Conservation (phyloP, 169 alveolate species). For the Cyclospora cayetanensis region DNA sequence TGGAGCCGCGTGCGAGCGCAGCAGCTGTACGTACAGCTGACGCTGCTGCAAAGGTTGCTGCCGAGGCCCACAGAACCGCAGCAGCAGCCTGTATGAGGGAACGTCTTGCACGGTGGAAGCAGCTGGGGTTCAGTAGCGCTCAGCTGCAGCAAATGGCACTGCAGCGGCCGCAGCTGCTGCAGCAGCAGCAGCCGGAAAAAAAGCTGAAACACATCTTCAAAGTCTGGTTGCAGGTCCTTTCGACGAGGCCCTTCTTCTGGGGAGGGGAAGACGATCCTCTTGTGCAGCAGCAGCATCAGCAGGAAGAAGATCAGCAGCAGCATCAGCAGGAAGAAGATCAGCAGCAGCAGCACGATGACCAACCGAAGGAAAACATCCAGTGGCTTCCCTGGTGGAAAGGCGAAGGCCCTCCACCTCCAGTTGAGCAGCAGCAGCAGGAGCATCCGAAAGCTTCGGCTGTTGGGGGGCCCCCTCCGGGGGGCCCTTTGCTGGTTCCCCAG, state of each 20-base stretch:
- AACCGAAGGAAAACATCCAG: not conserved
- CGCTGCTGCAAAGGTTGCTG: too few relatives aligned
- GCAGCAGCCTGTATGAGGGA: not conserved
- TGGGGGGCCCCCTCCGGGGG: too few relatives aligned
- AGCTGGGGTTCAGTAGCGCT: not conserved
- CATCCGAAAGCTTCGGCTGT: too few relatives aligned
- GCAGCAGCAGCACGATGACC: not conserved
- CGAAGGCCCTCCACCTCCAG: not conserved
- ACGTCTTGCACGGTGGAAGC: not conserved
- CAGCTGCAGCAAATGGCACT: not conserved
- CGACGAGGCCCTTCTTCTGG: not conserved
- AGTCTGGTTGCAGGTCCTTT: not conserved
- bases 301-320: conserved; percentile 12
- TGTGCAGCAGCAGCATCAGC: conserved; percentile 12
- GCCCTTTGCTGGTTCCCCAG: not conserved
- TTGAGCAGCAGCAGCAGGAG: not conserved
- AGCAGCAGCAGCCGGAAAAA: not conserved
- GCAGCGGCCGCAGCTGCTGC: conserved; percentile 21
- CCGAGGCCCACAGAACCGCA: not conserved
- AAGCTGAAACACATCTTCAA: not conserved
- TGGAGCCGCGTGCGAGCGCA: not conserved
- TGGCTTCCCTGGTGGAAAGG: not conserved
- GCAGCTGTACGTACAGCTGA: too few relatives aligned
- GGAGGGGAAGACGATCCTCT: not conserved
- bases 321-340: not conserved